Evolutionary conservation across 2,329 filamentous ascomycete genomes (phyloP), one percentile per base, ranked within the genome.

Genomic region (Dendryphion nanum): DNA sequence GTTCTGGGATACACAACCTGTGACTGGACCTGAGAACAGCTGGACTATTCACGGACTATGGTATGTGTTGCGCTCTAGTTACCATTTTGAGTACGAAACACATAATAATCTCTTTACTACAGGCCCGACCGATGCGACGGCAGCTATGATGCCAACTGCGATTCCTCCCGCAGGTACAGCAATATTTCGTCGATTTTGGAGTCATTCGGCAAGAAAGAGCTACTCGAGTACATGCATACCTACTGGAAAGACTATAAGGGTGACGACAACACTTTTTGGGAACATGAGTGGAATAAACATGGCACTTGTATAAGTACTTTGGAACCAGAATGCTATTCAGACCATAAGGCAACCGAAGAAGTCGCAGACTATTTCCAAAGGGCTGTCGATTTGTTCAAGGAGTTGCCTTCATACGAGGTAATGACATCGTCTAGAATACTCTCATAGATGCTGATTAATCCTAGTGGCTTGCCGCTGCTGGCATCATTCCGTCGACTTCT

Each of bases 21-120:
- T 75, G 1, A 76, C 79, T 4, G 84, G 86, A 0, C 84, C 85
- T 2, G 66, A 64, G 34, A 77, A 87, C 56, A 82, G 79, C 5
- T 90, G 85, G 85, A 88, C 83, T 1, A 76, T 88, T 28, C 85
- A 89, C 56, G 84, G 84, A 1, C 71, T 89, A 6, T 85, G 77
- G 74, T 76, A 59, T 26, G 65, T 47, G 14, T 8, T 10, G 10
- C 4, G 13, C 17, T 19, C 33, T 3, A n/a, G 13, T n/a, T 5
- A 13, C n/a, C 29, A 30, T 26, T 26, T 16, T 15, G 12, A 30
- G n/a, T n/a, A n/a, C n/a, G n/a, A 10, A 30, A 13, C 8, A 30
- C 16, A 18, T 3, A 16, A 10, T 30, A 14, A 12, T n/a, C 33
- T 19, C 18, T 28, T 34, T 17, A 18, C 20, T 12, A 14, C 24